Conservation (phyloP, 2,329 filamentous ascomycete genomes). For the Neocatenulostroma microsporum region DNA sequence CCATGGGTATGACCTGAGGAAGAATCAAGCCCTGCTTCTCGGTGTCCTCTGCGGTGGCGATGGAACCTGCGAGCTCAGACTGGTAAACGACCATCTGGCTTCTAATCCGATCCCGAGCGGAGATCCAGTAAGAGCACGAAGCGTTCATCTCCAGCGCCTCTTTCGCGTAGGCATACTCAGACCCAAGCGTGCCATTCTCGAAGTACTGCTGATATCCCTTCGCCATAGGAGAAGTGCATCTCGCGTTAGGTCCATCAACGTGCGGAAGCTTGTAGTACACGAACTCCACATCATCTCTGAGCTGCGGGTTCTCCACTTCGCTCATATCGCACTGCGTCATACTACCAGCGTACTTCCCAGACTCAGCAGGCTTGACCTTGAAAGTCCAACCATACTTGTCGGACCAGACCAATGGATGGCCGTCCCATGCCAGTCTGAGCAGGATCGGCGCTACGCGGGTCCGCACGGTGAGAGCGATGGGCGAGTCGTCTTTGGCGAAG, state of each 20-base stretch:
- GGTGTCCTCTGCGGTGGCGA: constrained; percentile 21
- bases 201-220: constrained; percentile 89
- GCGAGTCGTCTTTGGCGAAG: constrained; percentile 59
- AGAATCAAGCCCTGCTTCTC: constrained; percentile 69
- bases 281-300: constrained; percentile 56
- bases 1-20: constrained; percentile 96
- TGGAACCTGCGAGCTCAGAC: constrained; percentile 43
- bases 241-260: constrained; percentile 80
- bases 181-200: constrained; percentile 78
- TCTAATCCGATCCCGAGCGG: constrained; percentile 82
- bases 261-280: constrained; percentile 91
- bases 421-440: constrained; percentile 79
- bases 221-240: constrained; percentile 80
- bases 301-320: constrained; percentile 58
- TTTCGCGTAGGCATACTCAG: constrained; percentile 82
- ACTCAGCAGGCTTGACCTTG: constrained; percentile 53
- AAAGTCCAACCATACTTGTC: constrained; percentile 92
- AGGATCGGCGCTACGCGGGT: constrained; percentile 81
- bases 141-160: constrained; percentile 98
- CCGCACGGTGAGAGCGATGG: constrained; percentile 73
- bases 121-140: constrained; percentile 98
- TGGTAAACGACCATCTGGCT: constrained; percentile 94
- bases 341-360: constrained; percentile 53
- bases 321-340: constrained; percentile 68
- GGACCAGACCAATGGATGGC: constrained; percentile 84